Evolutionary conservation across 1,139 yeast genomes (phyloP), one percentile per base, ranked within the genome.

Genomic region (Blastobotrys capitulatus): DNA sequence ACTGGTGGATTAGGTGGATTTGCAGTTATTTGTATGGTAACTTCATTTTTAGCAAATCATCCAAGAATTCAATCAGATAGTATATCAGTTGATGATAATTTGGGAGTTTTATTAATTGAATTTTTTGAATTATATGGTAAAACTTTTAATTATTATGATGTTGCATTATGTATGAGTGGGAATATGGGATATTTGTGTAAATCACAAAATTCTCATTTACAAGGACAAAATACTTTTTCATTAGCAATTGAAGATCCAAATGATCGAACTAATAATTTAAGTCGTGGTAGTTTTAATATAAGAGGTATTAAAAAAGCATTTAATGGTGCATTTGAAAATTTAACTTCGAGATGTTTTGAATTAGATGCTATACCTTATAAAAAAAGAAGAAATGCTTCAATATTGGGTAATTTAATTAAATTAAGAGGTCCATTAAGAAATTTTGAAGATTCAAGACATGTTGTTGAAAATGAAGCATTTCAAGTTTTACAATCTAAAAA

Each of bases 1-100:
- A 83, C 84, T 20, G 99, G 99, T 51, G 98, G 98, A 0, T 72
- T 94, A 18, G 98, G 99, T 29, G 98, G 98, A 0, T 92, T 86
- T 63, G 82, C 97, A 8, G 87, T 90, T 22, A 88, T 90, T 40
- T 89, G 96, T 59, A 68, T 92, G 62, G 89, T 88, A 35, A 85
- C 85, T 61, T 85, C 95, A 31, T 90, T 92, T 63, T 68, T 94
- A 54, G 77, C 74, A 56, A 70, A 60, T 46, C 98, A 92, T 66
- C 97, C 97, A 12, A 75, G 89, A 57, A 62, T 90, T 6, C 68
- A 83, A 2, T 79, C 95, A 0, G 74, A 78, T 8, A 79, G 81
- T 46, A 83, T 90, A 56, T 75, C 78, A 43, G 81, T 89, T 0
- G 61, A 77, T 56, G 85, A 85, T 46, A 94, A 94, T 62, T 69